These are phyloP conservation scores for Sarocladiaceae sp. DNA, from an alignment of 2,329 filamentous ascomycete genomes.

Conservation along the genomic window DNA sequence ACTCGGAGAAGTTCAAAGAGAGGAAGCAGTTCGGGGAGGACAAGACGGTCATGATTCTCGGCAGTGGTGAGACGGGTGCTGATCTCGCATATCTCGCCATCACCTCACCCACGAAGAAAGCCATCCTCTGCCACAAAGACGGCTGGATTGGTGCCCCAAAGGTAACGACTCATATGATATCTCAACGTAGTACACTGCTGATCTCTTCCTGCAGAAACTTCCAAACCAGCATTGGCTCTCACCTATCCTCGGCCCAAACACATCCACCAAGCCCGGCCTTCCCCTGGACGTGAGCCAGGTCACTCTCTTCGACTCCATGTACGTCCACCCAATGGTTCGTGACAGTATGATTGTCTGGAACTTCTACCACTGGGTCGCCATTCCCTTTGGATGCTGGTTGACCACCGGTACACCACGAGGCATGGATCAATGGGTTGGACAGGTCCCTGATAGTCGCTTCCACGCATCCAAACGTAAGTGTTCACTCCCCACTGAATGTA, in stretches of 20 bases:
- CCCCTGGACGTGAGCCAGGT: constrained; percentile 29
- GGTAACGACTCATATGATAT: background rate
- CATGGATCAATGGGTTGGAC: constrained; percentile 19
- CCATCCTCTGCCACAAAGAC: constrained; percentile 37
- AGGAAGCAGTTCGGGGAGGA: constrained; percentile 31
- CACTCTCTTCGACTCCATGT: constrained; percentile 38
- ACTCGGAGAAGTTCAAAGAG: constrained; percentile 38
- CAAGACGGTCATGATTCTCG: constrained; percentile 37
- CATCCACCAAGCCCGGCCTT: constrained; percentile 17
- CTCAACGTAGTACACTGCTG: background rate
- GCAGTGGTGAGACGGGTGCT: constrained; percentile 39
- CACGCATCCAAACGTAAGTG: constrained; percentile 20
- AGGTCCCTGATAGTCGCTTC: constrained; percentile 21
- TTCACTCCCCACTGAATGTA: background rate
- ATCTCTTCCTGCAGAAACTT: background rate
- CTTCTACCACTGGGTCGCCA: constrained; percentile 29
- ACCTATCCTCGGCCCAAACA: constrained; percentile 14
- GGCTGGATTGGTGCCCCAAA: constrained; percentile 22
- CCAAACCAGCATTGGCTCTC: constrained; percentile 18
- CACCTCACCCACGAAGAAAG: constrained; percentile 32
- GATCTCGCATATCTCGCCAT: constrained; percentile 38
- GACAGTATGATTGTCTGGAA: constrained; percentile 31
- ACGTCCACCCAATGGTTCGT: constrained; percentile 33
- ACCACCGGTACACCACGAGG: constrained; percentile 16
- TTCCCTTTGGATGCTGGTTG: constrained; percentile 19